phyloP scores from a whole-genome alignment of 108 stramenopile genomes.

The Cylindrotheca fusiformis region DNA sequence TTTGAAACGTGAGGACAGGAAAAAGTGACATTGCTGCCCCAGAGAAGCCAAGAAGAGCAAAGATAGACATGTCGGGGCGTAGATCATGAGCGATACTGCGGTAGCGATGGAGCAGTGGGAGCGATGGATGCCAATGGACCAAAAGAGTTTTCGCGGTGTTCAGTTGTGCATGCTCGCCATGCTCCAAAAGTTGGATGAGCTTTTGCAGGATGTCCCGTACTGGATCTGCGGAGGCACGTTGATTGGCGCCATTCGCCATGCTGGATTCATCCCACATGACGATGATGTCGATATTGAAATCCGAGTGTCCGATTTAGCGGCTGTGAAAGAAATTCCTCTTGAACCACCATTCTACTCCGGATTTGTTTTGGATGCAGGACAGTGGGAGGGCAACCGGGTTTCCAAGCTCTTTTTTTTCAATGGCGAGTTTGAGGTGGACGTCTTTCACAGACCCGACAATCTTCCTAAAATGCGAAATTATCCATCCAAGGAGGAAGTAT shows the following conservation, averaged over 20 bases:
- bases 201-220: not conserved
- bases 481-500: not conserved
- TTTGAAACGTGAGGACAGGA: too few relatives aligned
- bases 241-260: constrained; percentile 1
- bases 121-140: constrained; percentile 3
- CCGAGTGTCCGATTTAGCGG: not conserved
- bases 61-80: too few relatives aligned
- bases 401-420: not conserved
- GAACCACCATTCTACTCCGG: not conserved
- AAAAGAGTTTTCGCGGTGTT: not conserved
- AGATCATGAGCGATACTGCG: too few relatives aligned
- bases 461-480: not conserved
- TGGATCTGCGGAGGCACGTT: constrained; percentile 2
- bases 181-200: not conserved
- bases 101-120: too few relatives aligned
- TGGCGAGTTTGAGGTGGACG: not conserved
- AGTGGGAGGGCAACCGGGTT: too few relatives aligned
- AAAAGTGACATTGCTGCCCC: too few relatives aligned
- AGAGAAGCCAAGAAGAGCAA: too few relatives aligned
- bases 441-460: not conserved
- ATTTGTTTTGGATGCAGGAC: too few relatives aligned
- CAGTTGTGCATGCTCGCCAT: not conserved
- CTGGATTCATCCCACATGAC: constrained; percentile 1
- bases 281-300: constrained; percentile 5
- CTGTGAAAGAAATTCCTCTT: not conserved